phyloP scores from a whole-genome alignment of 2,329 filamentous ascomycete species.

The Tolypocladium nubicola region DNA sequence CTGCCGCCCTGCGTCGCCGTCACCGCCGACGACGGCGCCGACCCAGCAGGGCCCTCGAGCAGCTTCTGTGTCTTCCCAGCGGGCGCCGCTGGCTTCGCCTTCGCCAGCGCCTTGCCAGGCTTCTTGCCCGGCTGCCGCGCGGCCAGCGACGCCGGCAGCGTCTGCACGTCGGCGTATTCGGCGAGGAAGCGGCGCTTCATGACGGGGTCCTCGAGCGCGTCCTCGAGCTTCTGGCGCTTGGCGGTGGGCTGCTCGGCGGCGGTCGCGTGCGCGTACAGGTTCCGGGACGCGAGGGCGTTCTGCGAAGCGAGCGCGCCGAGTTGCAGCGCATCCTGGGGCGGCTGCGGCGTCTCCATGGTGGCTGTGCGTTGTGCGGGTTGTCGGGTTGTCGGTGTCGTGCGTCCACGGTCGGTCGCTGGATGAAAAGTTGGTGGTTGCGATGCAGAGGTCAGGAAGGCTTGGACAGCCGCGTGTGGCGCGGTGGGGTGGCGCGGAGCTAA shows the following conservation, averaged over 20 bases:
- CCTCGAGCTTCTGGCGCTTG: conserved; percentile 29
- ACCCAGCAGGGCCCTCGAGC: conserved; percentile 28
- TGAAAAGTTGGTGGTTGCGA: conserved; percentile 10
- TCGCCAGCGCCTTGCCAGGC: conserved; percentile 14
- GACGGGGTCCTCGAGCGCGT: conserved; percentile 20
- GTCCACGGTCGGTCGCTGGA: neutral
- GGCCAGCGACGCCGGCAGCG: conserved; percentile 66
- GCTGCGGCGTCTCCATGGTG: conserved; percentile 23
- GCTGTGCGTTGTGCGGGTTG: conserved; percentile 3
- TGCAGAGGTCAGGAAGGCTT: conserved; percentile 8
- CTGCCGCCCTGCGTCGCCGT: conserved; percentile 7
- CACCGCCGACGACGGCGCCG: conserved; percentile 24
- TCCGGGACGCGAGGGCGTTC: conserved; percentile 22
- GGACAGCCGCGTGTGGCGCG: conserved; percentile 20
- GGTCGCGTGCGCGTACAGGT: conserved; percentile 18
- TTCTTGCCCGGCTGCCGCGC: conserved; percentile 58
- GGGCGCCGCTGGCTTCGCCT: conserved; percentile 18
- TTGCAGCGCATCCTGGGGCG: conserved; percentile 20
- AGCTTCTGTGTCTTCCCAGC: conserved; percentile 22
- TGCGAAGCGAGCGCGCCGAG: conserved; percentile 22
- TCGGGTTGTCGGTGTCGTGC: neutral
- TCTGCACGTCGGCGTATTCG: conserved; percentile 71
- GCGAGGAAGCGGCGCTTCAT: conserved; percentile 43
- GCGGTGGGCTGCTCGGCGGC: conserved; percentile 11
- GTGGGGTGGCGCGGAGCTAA: neutral